Evolutionary conservation across 2,329 filamentous ascomycete genomes (phyloP).

Genomic region (Colletotrichum truncatum): DNA sequence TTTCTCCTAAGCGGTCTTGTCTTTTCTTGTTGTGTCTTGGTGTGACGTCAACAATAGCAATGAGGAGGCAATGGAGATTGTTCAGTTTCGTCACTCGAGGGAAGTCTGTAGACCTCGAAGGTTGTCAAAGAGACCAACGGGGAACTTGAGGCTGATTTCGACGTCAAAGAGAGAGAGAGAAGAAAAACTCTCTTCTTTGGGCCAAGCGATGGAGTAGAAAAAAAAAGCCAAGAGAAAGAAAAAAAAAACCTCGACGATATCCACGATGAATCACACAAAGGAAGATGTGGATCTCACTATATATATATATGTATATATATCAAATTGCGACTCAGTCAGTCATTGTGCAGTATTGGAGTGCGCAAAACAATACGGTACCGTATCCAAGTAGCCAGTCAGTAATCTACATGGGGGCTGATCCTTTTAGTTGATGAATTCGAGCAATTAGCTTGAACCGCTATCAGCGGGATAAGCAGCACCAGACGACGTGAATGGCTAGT

Average conservation of each 20-base stretch:
- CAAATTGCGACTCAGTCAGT: background rate
- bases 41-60: background rate
- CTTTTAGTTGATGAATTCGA: slow-evolving; percentile 29
- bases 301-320: slow-evolving; percentile 12
- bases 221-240: no score
- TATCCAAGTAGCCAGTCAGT: background rate
- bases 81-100: no score
- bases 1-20: no score
- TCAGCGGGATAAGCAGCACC: slow-evolving; percentile 26
- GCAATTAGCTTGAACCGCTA: slow-evolving; percentile 22
- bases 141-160: no score
- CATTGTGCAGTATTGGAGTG: background rate
- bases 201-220: no score
- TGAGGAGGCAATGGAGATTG: no score
- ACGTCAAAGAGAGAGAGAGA: no score
- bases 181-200: no score
- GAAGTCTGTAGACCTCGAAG: background rate
- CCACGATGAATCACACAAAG: background rate
- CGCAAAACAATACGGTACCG: background rate
- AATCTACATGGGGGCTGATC: slow-evolving; percentile 16
- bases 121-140: no score
- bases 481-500: slow-evolving; percentile 27
- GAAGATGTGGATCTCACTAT: slow-evolving; percentile 6
- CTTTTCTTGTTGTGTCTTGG: background rate
- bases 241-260: background rate